Percentiles rank a stretch among this genome's conserved stretches.
Conservation (phyloP, 768 basidiomycete genomes). For the Podaxis sp. region DNA sequence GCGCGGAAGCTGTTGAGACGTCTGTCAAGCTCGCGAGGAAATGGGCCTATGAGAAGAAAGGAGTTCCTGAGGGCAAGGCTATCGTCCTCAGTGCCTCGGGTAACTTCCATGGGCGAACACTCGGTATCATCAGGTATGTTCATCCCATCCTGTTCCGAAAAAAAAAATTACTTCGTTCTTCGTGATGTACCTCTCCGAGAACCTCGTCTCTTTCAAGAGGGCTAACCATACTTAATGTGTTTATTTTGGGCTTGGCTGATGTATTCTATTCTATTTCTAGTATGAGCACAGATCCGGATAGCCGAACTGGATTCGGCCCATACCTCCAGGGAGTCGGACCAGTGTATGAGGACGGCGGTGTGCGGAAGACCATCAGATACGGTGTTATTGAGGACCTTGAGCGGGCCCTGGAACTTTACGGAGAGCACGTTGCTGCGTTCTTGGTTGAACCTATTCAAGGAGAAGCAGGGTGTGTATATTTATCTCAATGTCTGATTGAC, state of each 20-base stretch:
- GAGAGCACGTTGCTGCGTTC: constrained; percentile 86
- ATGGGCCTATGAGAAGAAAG: constrained; percentile 94
- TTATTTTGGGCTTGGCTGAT: constrained; percentile 5
- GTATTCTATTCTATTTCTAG: constrained; percentile 34
- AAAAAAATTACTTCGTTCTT: not conserved
- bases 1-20: constrained; percentile 97
- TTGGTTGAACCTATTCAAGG: constrained; percentile 98
- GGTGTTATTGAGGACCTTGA: constrained; percentile 83
- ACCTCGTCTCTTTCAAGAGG: not conserved
- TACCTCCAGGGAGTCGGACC: constrained; percentile 88
- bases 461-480: constrained; percentile 81
- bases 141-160: constrained; percentile 11
- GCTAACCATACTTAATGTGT: not conserved
- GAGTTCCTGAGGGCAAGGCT: constrained; percentile 77
- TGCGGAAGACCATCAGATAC: constrained; percentile 73
- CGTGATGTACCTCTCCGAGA: too few species aligned
- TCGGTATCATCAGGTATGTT: constrained; percentile 77
- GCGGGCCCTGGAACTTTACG: constrained; percentile 76
- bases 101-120: constrained; percentile 95
- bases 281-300: constrained; percentile 95
- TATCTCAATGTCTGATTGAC: not conserved
- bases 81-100: constrained; percentile 83
- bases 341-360: constrained; percentile 23
- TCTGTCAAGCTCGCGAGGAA: constrained; percentile 94
- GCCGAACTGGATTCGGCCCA: constrained; percentile 86